Evolutionary conservation across 2,329 filamentous ascomycete species (phyloP), one percentile per base, ranked within the genome.

Genomic region (Penicillium sp.): DNA sequence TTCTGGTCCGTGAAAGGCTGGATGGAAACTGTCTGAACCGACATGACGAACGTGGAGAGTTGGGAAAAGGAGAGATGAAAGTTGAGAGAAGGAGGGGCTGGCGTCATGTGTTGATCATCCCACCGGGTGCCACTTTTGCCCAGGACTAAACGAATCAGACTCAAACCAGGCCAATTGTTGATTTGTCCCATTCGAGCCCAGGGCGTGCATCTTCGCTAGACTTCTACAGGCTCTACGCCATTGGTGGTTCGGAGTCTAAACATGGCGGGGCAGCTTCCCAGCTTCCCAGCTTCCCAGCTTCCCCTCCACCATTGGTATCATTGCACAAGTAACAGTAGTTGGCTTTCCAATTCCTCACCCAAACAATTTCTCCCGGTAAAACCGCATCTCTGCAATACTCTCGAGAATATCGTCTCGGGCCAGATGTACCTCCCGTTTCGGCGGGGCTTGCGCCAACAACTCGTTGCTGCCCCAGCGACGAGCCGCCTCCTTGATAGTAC

Each of bases 1-100:
- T 98, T 98, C 78, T 98, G 92, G 77, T 96, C 92, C 50, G 83
- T 76, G 69, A 92, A 95, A 44, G 89, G 79, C 66, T 80, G 80
- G 67, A 95, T 80, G 55, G 84, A 77, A 59, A 95, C 85, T 37
- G 83, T 86, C 68, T 85, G 77, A 68, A 81, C 70, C 63, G 72
- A 77, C 87, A 95, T 92, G 60, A 49, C 75, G 42, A 44, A 36
- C 13, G 26, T 30, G 26, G 17, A 22, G 28, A 39, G 22, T 25
- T 29, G 32, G 36, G 32, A 43, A 39, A 27, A 15, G 20, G 26
- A 30, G 30, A 36, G 29, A 34, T n/a, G n/a, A n/a, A 45, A 44
- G 39, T 42, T 58, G 51, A 44, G 25, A 45, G 44, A 47, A 38
- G 35, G 47, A 48, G 42, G 47, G 44, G 48, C 37, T 39, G 32